Base-by-base conservation (phyloP, 306 rosid genomes). In the Castanea crenata region DNA sequence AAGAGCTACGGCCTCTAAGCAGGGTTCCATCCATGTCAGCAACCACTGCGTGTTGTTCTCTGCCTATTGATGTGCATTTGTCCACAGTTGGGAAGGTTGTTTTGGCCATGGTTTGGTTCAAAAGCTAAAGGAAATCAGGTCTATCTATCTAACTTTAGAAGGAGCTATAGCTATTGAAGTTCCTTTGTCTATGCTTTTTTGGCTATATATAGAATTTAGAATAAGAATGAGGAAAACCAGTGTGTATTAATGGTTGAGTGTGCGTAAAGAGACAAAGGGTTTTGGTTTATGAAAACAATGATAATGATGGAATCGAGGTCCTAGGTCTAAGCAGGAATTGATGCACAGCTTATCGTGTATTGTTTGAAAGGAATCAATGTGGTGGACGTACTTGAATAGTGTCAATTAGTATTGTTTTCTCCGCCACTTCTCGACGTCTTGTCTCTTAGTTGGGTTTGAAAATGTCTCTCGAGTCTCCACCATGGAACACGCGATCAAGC, bases 21-120 rank as follows among this genome's bases (percentile, higher is more conserved):
- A 94, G 72, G 0, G 98, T 94, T 9, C 97, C 98, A 29, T 94
- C 98, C 97, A 94, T 87, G 85, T 94, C 97, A 0, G 97, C 88
- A 1, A 94, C 98, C 68, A 94, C 94, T 0, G 93, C 81, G 62
- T 92, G 90, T 1, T 87, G 88, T 57, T 94, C 97, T 5, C 97
- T 78, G 2, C 90, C 97, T 0, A 76, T 80, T 0, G 97, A 89
- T 3, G 73, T 9, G 76, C 98, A 94, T 74, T 86, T 87, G 57
- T 78, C 74, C 6, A 91, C 83, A 0, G 88, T 71, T 10, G 92
- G 97, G 82, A 94, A 91, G 0, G 81, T 54, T 18, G 70, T 25
- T 29, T 11, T 32, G 18, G 70, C 46, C 70, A 64, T 64, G 70
- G 4, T 31, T 29, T n/a, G 62, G 46, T 6, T 31, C 18, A 2